Percentiles rank a stretch among this genome's conserved stretches.
Evolutionary conservation across 345 rosid genomes (phyloP).

Genomic region (Eucalyptus cloeziana): DNA sequence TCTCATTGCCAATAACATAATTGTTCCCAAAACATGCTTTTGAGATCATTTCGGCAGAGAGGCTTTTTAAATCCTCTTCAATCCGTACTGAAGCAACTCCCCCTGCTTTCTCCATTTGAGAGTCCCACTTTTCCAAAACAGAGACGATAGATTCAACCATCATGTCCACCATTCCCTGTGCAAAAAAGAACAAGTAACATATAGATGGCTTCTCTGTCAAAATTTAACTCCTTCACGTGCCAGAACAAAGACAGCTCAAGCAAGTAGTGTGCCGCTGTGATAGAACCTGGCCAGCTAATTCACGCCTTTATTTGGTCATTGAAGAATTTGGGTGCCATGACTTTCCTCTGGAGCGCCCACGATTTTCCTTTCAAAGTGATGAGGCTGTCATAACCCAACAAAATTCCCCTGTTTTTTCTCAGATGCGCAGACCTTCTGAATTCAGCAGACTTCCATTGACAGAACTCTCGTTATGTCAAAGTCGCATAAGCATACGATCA

Average conservation of each 20-base stretch:
- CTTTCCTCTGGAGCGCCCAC: conserved; percentile 16
- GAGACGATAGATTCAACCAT: conserved; percentile 5
- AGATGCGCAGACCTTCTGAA: background rate
- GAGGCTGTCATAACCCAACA: background rate
- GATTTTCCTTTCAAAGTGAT: background rate
- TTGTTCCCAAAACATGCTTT: conserved; percentile 18
- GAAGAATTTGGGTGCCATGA: conserved; percentile 10
- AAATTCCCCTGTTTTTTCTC: background rate
- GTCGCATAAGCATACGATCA: background rate
- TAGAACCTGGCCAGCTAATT: background rate
- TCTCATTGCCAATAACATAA: conserved; percentile 1
- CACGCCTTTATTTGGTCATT: conserved; percentile 7
- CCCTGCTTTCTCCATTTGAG: background rate
- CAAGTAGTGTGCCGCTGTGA: background rate
- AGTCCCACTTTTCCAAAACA: background rate
- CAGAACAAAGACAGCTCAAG: background rate
- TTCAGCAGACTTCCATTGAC: background rate
- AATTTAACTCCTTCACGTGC: background rate
- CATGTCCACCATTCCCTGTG: conserved; percentile 4
- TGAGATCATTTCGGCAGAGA: conserved; percentile 15
- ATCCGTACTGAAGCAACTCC: background rate
- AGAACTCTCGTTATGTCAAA: background rate
- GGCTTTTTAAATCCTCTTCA: background rate
- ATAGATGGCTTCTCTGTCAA: background rate
- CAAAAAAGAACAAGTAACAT: background rate